Conservation (phyloP, 495 filamentous ascomycete species). For the Trichocladium uniseriatum region DNA sequence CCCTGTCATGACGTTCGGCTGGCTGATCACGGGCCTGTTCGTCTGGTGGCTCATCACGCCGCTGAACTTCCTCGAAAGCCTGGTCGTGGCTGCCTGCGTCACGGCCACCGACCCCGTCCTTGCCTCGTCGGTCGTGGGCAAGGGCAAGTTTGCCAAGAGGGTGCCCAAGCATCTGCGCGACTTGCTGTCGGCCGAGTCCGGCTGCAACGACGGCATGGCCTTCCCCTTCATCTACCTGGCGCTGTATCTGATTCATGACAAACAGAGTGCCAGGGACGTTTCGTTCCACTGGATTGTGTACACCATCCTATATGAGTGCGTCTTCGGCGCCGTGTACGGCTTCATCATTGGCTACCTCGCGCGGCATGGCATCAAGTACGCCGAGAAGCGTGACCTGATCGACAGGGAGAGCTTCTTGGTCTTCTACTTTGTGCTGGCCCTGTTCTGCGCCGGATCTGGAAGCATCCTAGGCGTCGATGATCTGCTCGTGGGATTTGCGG, state of each 20-base stretch:
- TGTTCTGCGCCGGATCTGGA: slow-evolving; percentile 94
- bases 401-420: slow-evolving; percentile 96
- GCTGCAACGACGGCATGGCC: slow-evolving; percentile 99
- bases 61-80: slow-evolving; percentile 79
- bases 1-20: slow-evolving; percentile 96
- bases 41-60: slow-evolving; percentile 89
- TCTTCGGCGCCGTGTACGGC: slow-evolving; percentile 85
- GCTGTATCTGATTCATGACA: slow-evolving; percentile 77
- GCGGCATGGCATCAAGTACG: slow-evolving; percentile 81
- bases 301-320: slow-evolving; percentile 91
- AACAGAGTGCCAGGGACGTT: slow-evolving; percentile 56
- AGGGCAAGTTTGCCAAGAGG: slow-evolving; percentile 95
- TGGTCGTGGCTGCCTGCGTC: slow-evolving; percentile 83
- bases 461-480: slow-evolving; percentile 91
- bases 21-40: slow-evolving; percentile 89
- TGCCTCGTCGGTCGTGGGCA: slow-evolving; percentile 95
- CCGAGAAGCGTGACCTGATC: slow-evolving; percentile 77
- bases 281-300: slow-evolving; percentile 81
- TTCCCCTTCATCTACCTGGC: slow-evolving; percentile 96
- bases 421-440: slow-evolving; percentile 94
- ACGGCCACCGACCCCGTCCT: slow-evolving; percentile 97
- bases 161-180: slow-evolving; percentile 97
- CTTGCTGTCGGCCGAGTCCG: slow-evolving; percentile 90
- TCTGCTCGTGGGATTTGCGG: slow-evolving; percentile 89
- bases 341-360: slow-evolving; percentile 81